Percentiles rank a stretch among this genome's conserved stretches.
These are phyloP conservation scores for Emmonsiellopsis sp. DNA, from an alignment of 2,329 filamentous ascomycete species.

Conservation along the genomic window DNA sequence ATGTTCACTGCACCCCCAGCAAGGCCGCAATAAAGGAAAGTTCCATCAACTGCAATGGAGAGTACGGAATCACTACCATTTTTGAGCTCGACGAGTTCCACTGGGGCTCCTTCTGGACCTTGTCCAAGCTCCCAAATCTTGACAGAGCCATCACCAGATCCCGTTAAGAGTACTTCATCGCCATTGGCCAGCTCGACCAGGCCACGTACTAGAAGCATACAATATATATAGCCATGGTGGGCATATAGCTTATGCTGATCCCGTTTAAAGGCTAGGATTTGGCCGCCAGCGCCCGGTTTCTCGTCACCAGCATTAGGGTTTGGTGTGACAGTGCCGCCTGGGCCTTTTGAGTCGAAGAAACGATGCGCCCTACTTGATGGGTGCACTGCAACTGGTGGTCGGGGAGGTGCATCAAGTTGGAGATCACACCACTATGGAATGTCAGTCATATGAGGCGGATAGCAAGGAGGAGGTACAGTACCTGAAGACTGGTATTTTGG, in stretches of 20 bases:
- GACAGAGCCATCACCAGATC: constrained; percentile 86
- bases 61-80: constrained; percentile 58
- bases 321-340: constrained; percentile 71
- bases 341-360: constrained; percentile 86
- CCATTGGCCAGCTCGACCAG: constrained; percentile 58
- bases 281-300: constrained; percentile 45
- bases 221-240: constrained; percentile 92
- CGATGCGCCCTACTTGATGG: constrained; percentile 69
- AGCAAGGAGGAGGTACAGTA: constrained; percentile 15
- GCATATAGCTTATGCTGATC: constrained; percentile 79
- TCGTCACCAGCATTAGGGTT: constrained; percentile 52
- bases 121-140: constrained; percentile 79
- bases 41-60: constrained; percentile 76
- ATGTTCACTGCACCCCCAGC: constrained; percentile 82
- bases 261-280: constrained; percentile 69
- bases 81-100: constrained; percentile 58
- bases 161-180: constrained; percentile 74
- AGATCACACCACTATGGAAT: constrained; percentile 62
- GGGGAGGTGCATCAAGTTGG: constrained; percentile 52
- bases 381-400: constrained; percentile 57
- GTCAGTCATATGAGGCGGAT: constrained; percentile 13
- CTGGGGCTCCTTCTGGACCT: constrained; percentile 50
- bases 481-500: constrained; percentile 86
- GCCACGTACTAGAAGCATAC: constrained; percentile 78
- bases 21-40: constrained; percentile 86